Evolutionary conservation across 306 rosid species (phyloP), one percentile per base, ranked within the genome.

Genomic region (Trifolium repens): DNA sequence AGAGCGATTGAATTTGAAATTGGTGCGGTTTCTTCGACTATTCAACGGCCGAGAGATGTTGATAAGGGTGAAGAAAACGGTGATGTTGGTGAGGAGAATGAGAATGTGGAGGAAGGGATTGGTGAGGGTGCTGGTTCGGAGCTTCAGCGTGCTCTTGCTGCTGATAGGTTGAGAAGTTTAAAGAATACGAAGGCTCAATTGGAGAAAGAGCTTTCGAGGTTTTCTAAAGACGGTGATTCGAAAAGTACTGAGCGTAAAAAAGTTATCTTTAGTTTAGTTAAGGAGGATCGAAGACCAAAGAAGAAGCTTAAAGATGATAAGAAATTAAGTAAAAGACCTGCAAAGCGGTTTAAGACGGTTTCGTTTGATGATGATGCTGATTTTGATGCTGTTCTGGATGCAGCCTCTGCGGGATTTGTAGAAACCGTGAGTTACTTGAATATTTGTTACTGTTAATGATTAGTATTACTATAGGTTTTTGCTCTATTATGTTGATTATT

Each of bases 361-460:
- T 89, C 93, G 2, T 90, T 86, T 80, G 89, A 86, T 16, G 99
- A 92, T 19, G 99, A 94, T 83, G 81, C 40, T 76, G 96, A 88
- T 77, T 92, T 92, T 75, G 97, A 94, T 71, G 92, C 96, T 72
- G 88, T 79, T 79, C 81, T 90, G 86, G 99, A 94, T 89, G 96
- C 97, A 37, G 97, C 97, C 69, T 87, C 98, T 35, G 82, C 90
- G 4, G 96, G 98, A 66, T 89, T 94, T 85, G 90, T 94, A 63
- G 98, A 94, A 89, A 94, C 96, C 3, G 98, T 91, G 85, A 91
- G 97, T 85, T 82, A 50, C 34, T 66, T 15, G 24, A 32, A 32
- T 59, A 30, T 40, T 32, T 61, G 22, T 32, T 61, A 7, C 30
- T 64, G 13, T 71, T 73, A 30, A 67, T 62, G 47, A 53, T 76